Percentiles rank a stretch among this genome's conserved stretches.
Conservation (phyloP, 2,329 filamentous ascomycete species). For the Aureobasidium pullulans region DNA sequence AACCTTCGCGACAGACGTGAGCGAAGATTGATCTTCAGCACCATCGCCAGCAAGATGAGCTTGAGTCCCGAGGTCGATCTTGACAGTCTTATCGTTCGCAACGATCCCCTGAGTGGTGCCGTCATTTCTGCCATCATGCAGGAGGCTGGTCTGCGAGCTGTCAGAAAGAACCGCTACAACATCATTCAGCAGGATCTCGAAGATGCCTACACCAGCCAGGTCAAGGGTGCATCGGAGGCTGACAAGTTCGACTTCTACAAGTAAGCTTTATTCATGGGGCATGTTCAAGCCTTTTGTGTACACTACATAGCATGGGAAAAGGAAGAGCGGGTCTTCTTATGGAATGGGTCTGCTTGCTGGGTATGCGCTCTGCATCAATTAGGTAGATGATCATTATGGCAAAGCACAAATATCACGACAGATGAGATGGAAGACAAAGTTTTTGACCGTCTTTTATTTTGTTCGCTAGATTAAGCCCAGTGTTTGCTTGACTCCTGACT, state of each 20-base stretch:
- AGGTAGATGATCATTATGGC: slow-evolving; percentile 13
- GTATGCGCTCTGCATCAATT: neutral
- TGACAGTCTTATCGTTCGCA: slow-evolving; percentile 91
- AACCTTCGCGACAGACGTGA: slow-evolving; percentile 87
- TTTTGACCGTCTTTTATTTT: slow-evolving; percentile 13
- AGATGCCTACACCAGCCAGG: slow-evolving; percentile 93
- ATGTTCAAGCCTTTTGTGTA: neutral
- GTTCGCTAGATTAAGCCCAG: slow-evolving; percentile 9
- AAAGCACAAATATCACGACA: slow-evolving; percentile 11
- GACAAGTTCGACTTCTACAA: slow-evolving; percentile 89
- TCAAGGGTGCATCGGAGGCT: slow-evolving; percentile 71
- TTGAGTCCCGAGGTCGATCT: slow-evolving; percentile 93
- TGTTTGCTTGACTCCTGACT: slow-evolving; percentile 1
- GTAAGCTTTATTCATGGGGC: slow-evolving; percentile 34
- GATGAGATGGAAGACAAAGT: neutral
- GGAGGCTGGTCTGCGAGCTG: slow-evolving; percentile 87
- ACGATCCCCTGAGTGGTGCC: slow-evolving; percentile 89
- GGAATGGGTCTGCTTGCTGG: neutral
- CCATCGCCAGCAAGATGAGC: slow-evolving; percentile 97
- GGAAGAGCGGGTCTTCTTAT: neutral
- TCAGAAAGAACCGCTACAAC: slow-evolving; percentile 97
- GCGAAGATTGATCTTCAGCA: slow-evolving; percentile 90
- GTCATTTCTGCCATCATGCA: slow-evolving; percentile 99
- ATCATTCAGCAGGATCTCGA: slow-evolving; percentile 97
- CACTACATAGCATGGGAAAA: slow-evolving; percentile 3